Evolutionary conservation across 2,329 filamentous ascomycete species (phyloP), one percentile per base, ranked within the genome.

Genomic region (Aspergillus tamarii): DNA sequence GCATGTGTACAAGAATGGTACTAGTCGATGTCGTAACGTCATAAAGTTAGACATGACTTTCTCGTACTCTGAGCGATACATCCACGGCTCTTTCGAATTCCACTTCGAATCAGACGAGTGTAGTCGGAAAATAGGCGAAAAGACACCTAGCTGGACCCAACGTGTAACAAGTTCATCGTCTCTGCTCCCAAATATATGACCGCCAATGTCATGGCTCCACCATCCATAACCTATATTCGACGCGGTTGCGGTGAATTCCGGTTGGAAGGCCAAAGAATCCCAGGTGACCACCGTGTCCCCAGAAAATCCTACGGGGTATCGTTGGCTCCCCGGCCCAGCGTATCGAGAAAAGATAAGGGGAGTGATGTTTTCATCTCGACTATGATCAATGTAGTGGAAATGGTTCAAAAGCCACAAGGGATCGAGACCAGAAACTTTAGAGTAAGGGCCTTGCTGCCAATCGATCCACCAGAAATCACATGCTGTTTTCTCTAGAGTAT

Each of bases 131-230:
- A 34, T 34, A 11, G 32, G 32, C 11, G 32, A 34, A 34, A 34
- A 34, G 11, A 34, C 32, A 34, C 32, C 32, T 1, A 34, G 11
- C 32, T 34, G 32, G 32, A 34, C 32, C 32, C 32, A 34, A 14
- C 32, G 32, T 1, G 32, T 34, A 34, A 34, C 32, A 34, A 34
- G 32, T 14, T 89, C 85, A 58, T 88, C 87, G 57, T 87, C 85
- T 8, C 84, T 82, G 45, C 75, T 76, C 5, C 88, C 88, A 2
- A 74, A 71, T 68, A 85, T 84, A 71, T 89, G 88, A 0, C 88
- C 88, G 21, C 87, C 87, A 36, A 90, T 88, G 66, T 90, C 88
- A 72, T 89, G 87, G 58, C 84, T 87, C 87, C 88, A 90, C 87
- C 87, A 89, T 2, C 87, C 88, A 66, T 87, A 90, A 0, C 88